A percentile compares a stretch with the other conserved stretches of the same genome.
Conservation (phyloP, 139 green algal species). For the Picochlorum sp. region DNA sequence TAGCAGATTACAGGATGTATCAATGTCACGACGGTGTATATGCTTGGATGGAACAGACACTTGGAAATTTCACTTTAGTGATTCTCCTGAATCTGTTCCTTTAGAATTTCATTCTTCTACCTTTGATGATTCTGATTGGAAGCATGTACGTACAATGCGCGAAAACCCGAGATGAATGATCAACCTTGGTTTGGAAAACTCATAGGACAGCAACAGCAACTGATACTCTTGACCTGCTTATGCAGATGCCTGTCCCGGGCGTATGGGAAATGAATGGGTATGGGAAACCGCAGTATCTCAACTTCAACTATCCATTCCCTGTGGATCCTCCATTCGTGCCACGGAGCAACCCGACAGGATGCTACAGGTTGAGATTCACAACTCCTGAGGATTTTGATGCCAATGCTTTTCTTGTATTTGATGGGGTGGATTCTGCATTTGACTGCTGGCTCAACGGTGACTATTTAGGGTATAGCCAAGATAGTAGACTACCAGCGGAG, state of each 20-base stretch:
- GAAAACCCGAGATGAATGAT: too few relatives aligned
- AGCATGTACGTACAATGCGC: slow-evolving; percentile 18
- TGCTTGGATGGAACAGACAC: slow-evolving; percentile 33
- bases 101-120: slow-evolving; percentile 25
- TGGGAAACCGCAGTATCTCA: slow-evolving; percentile 89
- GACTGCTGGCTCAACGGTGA: slow-evolving; percentile 87
- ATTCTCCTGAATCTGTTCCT: slow-evolving; percentile 42
- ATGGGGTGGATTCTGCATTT: slow-evolving; percentile 78
- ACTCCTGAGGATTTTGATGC: background rate
- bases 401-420: slow-evolving; percentile 68
- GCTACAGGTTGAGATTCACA: slow-evolving; percentile 70
- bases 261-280: slow-evolving; percentile 84
- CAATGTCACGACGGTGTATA: slow-evolving; percentile 7
- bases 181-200: too few relatives aligned
- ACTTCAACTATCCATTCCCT: slow-evolving; percentile 89
- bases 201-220: too few relatives aligned
- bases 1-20: background rate
- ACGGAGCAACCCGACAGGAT: slow-evolving; percentile 84
- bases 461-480: slow-evolving; percentile 81
- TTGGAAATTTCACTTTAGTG: slow-evolving; percentile 61
- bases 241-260: slow-evolving; percentile 69
- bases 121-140: slow-evolving; percentile 43
- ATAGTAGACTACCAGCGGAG: slow-evolving; percentile 83
- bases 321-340: slow-evolving; percentile 78
- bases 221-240: background rate